Evolutionary conservation across 202 grass and related monocot genomes (phyloP).

Genomic region (Panicum virgatum): DNA sequence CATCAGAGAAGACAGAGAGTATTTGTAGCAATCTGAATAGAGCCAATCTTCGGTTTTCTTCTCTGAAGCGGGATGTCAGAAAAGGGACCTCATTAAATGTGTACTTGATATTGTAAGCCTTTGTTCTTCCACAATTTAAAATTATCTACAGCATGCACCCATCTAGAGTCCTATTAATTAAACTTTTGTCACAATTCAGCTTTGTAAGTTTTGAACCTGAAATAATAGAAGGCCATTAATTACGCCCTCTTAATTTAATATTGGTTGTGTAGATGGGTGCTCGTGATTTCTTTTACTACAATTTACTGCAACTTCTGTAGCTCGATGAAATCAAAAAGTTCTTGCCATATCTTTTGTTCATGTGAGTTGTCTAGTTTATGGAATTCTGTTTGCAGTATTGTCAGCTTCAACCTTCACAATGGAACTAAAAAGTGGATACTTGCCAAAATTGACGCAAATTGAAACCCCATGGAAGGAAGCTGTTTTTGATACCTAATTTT

Average conservation of each 20-base stretch:
- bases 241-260: slow-evolving; percentile 26
- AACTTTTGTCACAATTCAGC: slow-evolving; percentile 3
- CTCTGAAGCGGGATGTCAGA: slow-evolving; percentile 60
- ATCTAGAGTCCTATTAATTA: not conserved
- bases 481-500: slow-evolving; percentile 4
- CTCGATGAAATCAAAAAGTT: slow-evolving; percentile 9
- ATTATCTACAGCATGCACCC: not conserved
- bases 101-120: slow-evolving; percentile 88
- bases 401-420: not conserved
- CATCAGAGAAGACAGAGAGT: slow-evolving; percentile 45
- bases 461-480: not conserved
- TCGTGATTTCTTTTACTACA: slow-evolving; percentile 6
- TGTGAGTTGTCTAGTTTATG: not conserved
- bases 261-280: not conserved
- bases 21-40: slow-evolving; percentile 55
- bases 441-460: slow-evolving; percentile 11
- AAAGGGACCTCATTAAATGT: slow-evolving; percentile 66
- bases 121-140: slow-evolving; percentile 17
- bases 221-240: not conserved
- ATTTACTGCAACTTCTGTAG: not conserved
- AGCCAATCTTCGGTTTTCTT: slow-evolving; percentile 56
- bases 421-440: slow-evolving; percentile 14
- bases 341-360: slow-evolving; percentile 1
- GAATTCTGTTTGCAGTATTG: slow-evolving; percentile 21
- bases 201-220: not conserved